phyloP scores from a whole-genome alignment of 2,329 filamentous ascomycete genomes.

The Venturia carpophila region DNA sequence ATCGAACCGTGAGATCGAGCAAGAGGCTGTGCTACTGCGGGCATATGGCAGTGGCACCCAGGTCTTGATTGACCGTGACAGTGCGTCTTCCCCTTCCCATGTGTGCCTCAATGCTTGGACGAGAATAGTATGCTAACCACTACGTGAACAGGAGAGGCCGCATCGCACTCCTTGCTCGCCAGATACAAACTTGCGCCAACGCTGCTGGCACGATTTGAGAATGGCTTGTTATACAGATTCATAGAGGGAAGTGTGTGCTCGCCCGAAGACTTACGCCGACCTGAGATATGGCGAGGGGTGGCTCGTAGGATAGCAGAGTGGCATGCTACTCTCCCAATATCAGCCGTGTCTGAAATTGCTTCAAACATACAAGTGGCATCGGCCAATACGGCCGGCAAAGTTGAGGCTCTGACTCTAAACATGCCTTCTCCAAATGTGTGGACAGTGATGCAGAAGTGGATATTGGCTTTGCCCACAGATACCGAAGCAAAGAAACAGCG shows the following conservation, averaged over 20 bases:
- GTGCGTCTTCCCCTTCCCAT: constrained; percentile 44
- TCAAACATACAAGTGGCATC: constrained; percentile 26
- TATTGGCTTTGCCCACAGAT: constrained; percentile 67
- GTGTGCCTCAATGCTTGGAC: constrained; percentile 10
- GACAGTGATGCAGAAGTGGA: constrained; percentile 96
- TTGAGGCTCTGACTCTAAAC: constrained; percentile 46
- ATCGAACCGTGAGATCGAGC: constrained; percentile 69
- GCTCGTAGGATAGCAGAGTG: constrained; percentile 82
- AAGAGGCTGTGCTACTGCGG: constrained; percentile 77
- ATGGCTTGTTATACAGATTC: constrained; percentile 91
- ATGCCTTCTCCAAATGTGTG: constrained; percentile 80
- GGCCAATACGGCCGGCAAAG: constrained; percentile 23
- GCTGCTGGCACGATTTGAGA: constrained; percentile 85
- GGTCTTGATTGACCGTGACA: constrained; percentile 89
- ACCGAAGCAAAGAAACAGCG: constrained; percentile 62
- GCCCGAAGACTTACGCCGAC: constrained; percentile 69
- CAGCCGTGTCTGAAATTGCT: constrained; percentile 34
- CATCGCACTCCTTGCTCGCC: constrained; percentile 77
- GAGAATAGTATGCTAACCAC: not conserved
- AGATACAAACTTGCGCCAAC: constrained; percentile 74
- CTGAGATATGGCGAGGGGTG: constrained; percentile 72
- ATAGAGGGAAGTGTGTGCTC: constrained; percentile 73
- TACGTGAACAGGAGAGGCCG: constrained; percentile 46
- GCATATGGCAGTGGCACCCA: constrained; percentile 94
- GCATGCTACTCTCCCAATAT: constrained; percentile 66